These are phyloP conservation scores for Asterochloris sp. DNA, from an alignment of 139 green algal species.

Conservation along the genomic window DNA sequence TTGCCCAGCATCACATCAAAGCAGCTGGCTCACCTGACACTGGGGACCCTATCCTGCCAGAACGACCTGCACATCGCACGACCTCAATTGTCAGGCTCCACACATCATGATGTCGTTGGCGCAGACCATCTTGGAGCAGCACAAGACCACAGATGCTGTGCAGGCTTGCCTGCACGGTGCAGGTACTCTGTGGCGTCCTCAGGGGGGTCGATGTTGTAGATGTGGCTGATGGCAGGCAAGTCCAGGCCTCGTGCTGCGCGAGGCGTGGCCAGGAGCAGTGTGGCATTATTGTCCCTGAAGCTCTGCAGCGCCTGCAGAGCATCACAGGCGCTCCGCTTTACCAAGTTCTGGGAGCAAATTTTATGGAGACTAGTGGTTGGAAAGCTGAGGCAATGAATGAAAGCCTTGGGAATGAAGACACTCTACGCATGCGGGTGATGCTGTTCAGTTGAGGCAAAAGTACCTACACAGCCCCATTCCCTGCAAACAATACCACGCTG, in stretches of 20 bases:
- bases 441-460: not conserved
- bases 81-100: not conserved
- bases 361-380: not conserved
- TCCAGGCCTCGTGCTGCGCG: conserved; percentile 72
- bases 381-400: not conserved
- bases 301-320: conserved; percentile 52
- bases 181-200: conserved; percentile 64
- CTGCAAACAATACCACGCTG: not conserved
- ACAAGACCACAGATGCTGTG: conserved; percentile 56
- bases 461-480: not conserved
- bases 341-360: not conserved
- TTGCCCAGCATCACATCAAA: not conserved
- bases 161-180: conserved; percentile 74
- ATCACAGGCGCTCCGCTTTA: not conserved
- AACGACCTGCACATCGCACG: conserved; percentile 7
- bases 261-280: conserved; percentile 67
- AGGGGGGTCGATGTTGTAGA: conserved; percentile 75
- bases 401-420: not conserved
- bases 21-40: not conserved
- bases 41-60: not conserved
- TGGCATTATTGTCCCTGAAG: conserved; percentile 70
- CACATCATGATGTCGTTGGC: not conserved
- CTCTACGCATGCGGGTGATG: not conserved
- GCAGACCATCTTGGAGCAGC: not conserved
- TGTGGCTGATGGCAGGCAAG: conserved; percentile 77